phyloP scores from a whole-genome alignment of 2,329 filamentous ascomycete genomes.

The Xylaria sp. region DNA sequence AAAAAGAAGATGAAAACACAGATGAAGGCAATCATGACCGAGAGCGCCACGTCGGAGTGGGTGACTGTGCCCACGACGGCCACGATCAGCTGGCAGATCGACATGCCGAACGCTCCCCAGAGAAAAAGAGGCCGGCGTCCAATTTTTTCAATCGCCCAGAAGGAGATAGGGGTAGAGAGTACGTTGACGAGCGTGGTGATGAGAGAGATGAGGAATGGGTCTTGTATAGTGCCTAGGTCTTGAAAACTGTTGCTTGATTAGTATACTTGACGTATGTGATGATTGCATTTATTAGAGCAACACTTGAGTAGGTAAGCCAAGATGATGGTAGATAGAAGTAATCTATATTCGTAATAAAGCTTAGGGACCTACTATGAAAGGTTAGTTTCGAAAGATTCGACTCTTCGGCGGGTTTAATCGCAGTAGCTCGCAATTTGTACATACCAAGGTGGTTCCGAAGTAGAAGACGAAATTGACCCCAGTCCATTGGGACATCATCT shows the following conservation, averaged over 20 bases:
- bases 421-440: neutral
- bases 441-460: slow-evolving; percentile 78
- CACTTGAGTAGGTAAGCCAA: neutral
- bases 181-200: slow-evolving; percentile 92
- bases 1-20: slow-evolving; percentile 95
- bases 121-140: slow-evolving; percentile 85
- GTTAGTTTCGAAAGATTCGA: slow-evolving; percentile 2
- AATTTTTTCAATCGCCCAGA: slow-evolving; percentile 84
- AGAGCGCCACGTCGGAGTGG: slow-evolving; percentile 60
- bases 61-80: slow-evolving; percentile 73
- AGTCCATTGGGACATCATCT: slow-evolving; percentile 86
- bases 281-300: no score
- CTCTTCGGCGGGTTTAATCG: neutral
- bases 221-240: slow-evolving; percentile 76
- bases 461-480: slow-evolving; percentile 79
- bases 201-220: slow-evolving; percentile 85
- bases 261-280: neutral
- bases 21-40: slow-evolving; percentile 86
- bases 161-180: slow-evolving; percentile 83
- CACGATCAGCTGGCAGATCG: slow-evolving; percentile 87
- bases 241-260: slow-evolving; percentile 63
- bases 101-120: slow-evolving; percentile 82
- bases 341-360: neutral
- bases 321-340: neutral
- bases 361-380: slow-evolving; percentile 25